Conservation (phyloP, 2,329 filamentous ascomycete genomes). For the Zasmidium cellare region DNA sequence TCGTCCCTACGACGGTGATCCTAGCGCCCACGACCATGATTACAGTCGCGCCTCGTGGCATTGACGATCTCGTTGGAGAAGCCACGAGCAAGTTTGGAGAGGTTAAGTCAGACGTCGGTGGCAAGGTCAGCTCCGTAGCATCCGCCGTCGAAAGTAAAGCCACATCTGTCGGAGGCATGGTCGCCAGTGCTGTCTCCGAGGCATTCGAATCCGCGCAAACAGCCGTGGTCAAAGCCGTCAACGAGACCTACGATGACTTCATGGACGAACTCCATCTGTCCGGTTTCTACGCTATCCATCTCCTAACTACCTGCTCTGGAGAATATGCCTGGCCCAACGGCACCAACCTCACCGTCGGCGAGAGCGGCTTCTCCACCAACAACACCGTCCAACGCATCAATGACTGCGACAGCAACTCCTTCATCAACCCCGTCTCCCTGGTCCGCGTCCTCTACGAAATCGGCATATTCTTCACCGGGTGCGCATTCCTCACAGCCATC, state of each 20-base stretch:
- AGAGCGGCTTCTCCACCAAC: conserved; percentile 21
- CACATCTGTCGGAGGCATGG: conserved; percentile 21
- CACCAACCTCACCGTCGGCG: conserved; percentile 43
- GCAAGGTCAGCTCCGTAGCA: conserved; percentile 24
- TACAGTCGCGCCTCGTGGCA: conserved; percentile 22
- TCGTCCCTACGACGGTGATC: neutral
- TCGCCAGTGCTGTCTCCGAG: conserved; percentile 21
- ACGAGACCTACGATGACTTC: conserved; percentile 39
- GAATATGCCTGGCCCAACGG: conserved; percentile 42
- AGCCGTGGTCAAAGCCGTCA: conserved; percentile 43
- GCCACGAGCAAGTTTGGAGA: conserved; percentile 11
- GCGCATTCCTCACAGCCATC: conserved; percentile 49
- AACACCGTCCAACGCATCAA: conserved; percentile 53
- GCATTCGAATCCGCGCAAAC: conserved; percentile 37
- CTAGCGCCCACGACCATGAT: conserved; percentile 19
- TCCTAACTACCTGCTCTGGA: conserved; percentile 60
- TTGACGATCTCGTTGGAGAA: conserved; percentile 32
- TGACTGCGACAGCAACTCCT: conserved; percentile 53
- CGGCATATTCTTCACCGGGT: conserved; percentile 53
- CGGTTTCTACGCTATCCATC: conserved; percentile 62
- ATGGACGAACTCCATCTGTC: conserved; percentile 53
- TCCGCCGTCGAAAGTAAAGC: conserved; percentile 26
- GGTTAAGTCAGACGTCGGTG: conserved; percentile 19
- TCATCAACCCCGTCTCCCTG: conserved; percentile 53
- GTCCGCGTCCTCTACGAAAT: conserved; percentile 62